Base-by-base conservation (phyloP, 345 rosid genomes). In the Clarkia xantiana region DNA sequence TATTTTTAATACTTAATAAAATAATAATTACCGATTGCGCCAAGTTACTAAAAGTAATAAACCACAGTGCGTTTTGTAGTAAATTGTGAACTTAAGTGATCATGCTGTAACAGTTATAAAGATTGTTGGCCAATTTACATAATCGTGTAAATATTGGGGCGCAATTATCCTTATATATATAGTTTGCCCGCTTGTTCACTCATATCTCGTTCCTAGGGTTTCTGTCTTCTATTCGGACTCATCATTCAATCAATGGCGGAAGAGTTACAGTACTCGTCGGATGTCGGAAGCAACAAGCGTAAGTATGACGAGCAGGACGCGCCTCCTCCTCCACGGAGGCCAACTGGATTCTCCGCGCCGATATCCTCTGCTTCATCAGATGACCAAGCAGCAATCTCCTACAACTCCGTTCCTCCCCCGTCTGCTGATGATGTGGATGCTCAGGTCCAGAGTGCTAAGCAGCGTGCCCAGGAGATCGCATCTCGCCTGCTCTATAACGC, bases 401-500 rank as follows among this genome's bases (percentile, higher is more conserved):
- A 86, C 77, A 84, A 80, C 70, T 78, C 55, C 67, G 94, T 80
- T 0, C 82, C 96, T 1, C 91, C 88, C 0, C 91, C 94, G 10
- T 84, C 78, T 44, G 86, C 46, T 29, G 64, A 52, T 14, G 64
- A 60, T 18, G 53, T 60, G 42, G 57, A 60, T 51, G 44, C 56
- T 18, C 64, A 86, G 67, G 75, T 93, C 71, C 91, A 82, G 76
- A 64, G 76, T 13, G 97, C 97, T 43, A 93, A 87, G 70, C 95
- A 78, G 62, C 77, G 73, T 12, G 99, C 91, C 11, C 90, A 93
- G 66, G 86, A 80, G 68, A 80, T 93, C 67, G 99, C 97, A 4
- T 86, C 99, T 49, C 90, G 99, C 34, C 77, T 93, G 12, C 43
- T 72, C 50, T 71, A 62, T 49, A 39, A 47, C 40, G 55, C 55